Evolutionary conservation across 2,329 filamentous ascomycete species (phyloP).

Genomic region (Sclerotinia glacialis): DNA sequence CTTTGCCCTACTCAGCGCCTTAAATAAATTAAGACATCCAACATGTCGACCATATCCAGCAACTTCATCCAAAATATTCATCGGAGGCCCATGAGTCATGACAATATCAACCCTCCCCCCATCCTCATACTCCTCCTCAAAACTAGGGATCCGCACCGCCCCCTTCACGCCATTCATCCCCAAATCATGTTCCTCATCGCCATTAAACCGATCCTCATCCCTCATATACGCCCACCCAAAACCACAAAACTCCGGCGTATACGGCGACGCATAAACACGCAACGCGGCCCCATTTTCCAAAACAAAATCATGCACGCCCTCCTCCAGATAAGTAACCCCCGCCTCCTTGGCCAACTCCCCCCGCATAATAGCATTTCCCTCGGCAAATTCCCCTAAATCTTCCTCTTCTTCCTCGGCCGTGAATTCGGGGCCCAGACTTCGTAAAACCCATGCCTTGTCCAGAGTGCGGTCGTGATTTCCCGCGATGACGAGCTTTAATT

Average conservation of each 20-base stretch:
- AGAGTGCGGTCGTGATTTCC: slow-evolving; percentile 61
- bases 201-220: slow-evolving; percentile 37
- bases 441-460: slow-evolving; percentile 43
- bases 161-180: slow-evolving; percentile 27
- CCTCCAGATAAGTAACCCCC: slow-evolving; percentile 38
- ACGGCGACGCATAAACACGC: slow-evolving; percentile 39
- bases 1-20: slow-evolving; percentile 48
- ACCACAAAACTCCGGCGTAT: slow-evolving; percentile 37
- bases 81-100: slow-evolving; percentile 60
- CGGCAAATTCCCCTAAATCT: slow-evolving; percentile 19
- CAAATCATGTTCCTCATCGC: slow-evolving; percentile 20
- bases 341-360: slow-evolving; percentile 30
- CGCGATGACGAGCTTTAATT: slow-evolving; percentile 58
- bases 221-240: slow-evolving; percentile 38
- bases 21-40: slow-evolving; percentile 54
- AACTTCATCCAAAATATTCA: slow-evolving; percentile 47
- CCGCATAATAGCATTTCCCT: slow-evolving; percentile 31
- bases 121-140: not conserved
- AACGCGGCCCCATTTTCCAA: slow-evolving; percentile 37
- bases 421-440: not conserved
- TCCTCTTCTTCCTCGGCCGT: not conserved
- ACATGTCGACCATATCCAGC: slow-evolving; percentile 20
- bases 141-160: slow-evolving; percentile 27
- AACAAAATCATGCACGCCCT: slow-evolving; percentile 38
- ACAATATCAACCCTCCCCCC: slow-evolving; percentile 48